phyloP scores from a whole-genome alignment of 768 basidiomycete genomes.

The Nevesoporus exiguus region DNA sequence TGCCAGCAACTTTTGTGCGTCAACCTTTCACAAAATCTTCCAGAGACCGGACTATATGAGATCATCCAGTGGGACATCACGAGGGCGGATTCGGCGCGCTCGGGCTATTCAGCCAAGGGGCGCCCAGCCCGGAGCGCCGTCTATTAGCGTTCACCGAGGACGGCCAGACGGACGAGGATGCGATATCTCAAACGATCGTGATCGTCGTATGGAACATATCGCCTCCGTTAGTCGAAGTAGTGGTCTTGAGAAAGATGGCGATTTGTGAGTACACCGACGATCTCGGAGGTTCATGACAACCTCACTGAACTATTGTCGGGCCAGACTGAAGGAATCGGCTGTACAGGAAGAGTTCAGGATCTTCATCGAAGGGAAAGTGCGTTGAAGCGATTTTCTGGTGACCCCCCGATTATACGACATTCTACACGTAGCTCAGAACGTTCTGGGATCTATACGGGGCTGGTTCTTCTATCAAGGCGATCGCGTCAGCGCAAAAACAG shows the following conservation, averaged over 20 bases:
- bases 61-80: slow-evolving; percentile 7
- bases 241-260: slow-evolving; percentile 69
- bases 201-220: slow-evolving; percentile 55
- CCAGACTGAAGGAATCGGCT: slow-evolving; percentile 55
- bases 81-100: slow-evolving; percentile 11
- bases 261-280: slow-evolving; percentile 53
- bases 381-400: not conserved
- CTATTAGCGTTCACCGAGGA: not conserved
- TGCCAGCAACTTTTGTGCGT: no score
- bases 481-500: slow-evolving; percentile 31
- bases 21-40: no score
- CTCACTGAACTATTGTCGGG: slow-evolving; percentile 23
- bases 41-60: no score
- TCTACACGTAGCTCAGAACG: slow-evolving; percentile 42
- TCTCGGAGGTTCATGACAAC: slow-evolving; percentile 22
- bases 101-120: slow-evolving; percentile 1
- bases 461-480: slow-evolving; percentile 4
- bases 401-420: not conserved
- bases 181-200: slow-evolving; percentile 4
- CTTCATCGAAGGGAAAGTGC: slow-evolving; percentile 66
- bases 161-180: not conserved
- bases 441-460: slow-evolving; percentile 41
- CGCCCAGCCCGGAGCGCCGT: not conserved
- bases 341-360: slow-evolving; percentile 65
- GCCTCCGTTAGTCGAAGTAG: slow-evolving; percentile 76